phyloP scores from a whole-genome alignment of 371 early-diverging fungal species.

The Dichotomocladium elegans region DNA sequence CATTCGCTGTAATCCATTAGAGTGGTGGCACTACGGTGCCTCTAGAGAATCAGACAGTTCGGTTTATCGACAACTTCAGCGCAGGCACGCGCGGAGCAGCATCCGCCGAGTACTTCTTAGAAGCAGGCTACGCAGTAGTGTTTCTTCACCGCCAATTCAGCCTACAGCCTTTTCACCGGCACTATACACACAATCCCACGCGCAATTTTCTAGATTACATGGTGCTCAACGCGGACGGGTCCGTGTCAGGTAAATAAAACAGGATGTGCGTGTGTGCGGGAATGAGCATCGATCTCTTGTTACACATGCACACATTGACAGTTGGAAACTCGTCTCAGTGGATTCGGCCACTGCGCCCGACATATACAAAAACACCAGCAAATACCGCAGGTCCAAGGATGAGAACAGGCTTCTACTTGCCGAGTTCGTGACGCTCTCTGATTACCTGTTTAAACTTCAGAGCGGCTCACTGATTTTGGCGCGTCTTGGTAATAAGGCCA shows the following conservation, averaged over 20 bases:
- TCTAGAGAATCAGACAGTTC: slow-evolving; percentile 93
- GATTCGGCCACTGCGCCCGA: slow-evolving; percentile 51
- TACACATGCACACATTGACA: not conserved
- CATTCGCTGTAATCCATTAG: slow-evolving; percentile 20
- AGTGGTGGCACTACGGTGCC: slow-evolving; percentile 98
- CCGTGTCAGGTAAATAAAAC: slow-evolving; percentile 42
- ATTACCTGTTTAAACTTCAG: slow-evolving; percentile 90
- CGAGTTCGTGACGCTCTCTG: slow-evolving; percentile 86
- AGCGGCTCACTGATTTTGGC: slow-evolving; percentile 68
- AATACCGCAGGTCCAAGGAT: slow-evolving; percentile 56
- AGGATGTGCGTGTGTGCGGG: not conserved
- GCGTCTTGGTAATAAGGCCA: slow-evolving; percentile 61
- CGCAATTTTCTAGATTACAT: slow-evolving; percentile 80
- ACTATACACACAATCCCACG: slow-evolving; percentile 78
- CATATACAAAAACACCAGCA: slow-evolving; percentile 59
- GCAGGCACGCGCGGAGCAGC: slow-evolving; percentile 95
- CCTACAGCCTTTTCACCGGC: slow-evolving; percentile 89
- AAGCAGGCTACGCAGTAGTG: slow-evolving; percentile 90
- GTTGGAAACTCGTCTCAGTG: slow-evolving; percentile 31
- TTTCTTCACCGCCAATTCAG: slow-evolving; percentile 93
- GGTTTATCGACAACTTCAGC: slow-evolving; percentile 98
- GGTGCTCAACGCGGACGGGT: slow-evolving; percentile 52
- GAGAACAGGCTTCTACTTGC: slow-evolving; percentile 70
- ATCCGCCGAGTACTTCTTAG: slow-evolving; percentile 93
- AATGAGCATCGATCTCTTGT: not conserved